Conservation (phyloP, 2,329 filamentous ascomycete species). For the Sarocladium kiliense region DNA sequence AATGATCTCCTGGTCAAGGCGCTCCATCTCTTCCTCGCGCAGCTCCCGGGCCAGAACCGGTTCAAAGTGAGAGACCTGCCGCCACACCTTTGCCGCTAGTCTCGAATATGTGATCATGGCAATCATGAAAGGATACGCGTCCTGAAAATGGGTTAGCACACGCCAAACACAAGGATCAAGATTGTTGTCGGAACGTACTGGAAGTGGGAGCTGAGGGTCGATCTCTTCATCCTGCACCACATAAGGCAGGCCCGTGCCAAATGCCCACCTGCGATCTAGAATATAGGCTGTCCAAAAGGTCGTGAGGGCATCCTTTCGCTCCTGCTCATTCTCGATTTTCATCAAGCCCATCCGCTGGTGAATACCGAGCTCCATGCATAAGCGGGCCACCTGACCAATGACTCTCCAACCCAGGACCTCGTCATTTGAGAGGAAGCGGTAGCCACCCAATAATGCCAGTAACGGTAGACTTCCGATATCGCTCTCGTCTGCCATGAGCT, state of each 20-base stretch:
- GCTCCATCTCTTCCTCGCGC: slow-evolving; percentile 69
- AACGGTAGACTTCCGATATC: slow-evolving; percentile 44
- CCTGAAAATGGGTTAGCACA: slow-evolving; percentile 25
- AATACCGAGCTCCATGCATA: slow-evolving; percentile 78
- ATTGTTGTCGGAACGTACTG: slow-evolving; percentile 50
- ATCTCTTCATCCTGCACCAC: slow-evolving; percentile 82
- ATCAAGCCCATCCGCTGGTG: slow-evolving; percentile 71
- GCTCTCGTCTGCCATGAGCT: slow-evolving; percentile 49
- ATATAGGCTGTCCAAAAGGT: slow-evolving; percentile 87
- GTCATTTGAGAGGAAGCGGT: slow-evolving; percentile 80
- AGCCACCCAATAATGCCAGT: slow-evolving; percentile 52
- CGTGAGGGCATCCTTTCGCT: slow-evolving; percentile 61
- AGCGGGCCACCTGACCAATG: slow-evolving; percentile 74
- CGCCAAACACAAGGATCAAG: neutral
- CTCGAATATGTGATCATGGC: slow-evolving; percentile 82
- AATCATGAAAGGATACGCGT: slow-evolving; percentile 64
- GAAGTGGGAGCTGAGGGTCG: slow-evolving; percentile 71
- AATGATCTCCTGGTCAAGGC: slow-evolving; percentile 76
- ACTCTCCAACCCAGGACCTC: slow-evolving; percentile 83
- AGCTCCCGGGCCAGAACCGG: slow-evolving; percentile 56
- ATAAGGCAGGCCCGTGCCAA: slow-evolving; percentile 84
- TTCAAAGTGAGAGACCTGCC: slow-evolving; percentile 66
- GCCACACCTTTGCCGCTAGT: slow-evolving; percentile 83
- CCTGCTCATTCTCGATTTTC: slow-evolving; percentile 62
- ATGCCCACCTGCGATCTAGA: slow-evolving; percentile 80